These are phyloP conservation scores for Microthlaspi erraticum DNA, from an alignment of 345 rosid genomes.

Conservation along the genomic window DNA sequence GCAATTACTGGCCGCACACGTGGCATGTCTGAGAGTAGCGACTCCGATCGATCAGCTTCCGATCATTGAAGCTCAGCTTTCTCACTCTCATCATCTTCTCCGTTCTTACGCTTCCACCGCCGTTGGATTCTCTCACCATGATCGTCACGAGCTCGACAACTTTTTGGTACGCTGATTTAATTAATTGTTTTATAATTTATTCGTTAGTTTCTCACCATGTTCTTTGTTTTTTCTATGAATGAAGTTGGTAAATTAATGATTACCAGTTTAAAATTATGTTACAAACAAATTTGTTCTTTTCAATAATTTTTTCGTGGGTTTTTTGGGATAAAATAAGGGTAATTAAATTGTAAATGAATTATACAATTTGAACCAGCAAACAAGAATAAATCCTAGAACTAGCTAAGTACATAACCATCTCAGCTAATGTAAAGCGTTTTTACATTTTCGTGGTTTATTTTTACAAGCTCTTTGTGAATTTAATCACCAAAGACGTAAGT, in stretches of 20 bases:
- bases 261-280: background rate
- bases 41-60: conserved; percentile 98
- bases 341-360: too few species aligned
- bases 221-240: background rate
- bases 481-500: background rate
- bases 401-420: too few species aligned
- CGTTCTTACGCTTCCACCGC: conserved; percentile 78
- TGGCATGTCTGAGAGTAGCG: conserved; percentile 88
- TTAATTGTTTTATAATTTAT: background rate
- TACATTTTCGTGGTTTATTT: background rate
- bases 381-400: too few species aligned
- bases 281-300: background rate
- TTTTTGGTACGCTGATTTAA: conserved; percentile 64
- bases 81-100: conserved; percentile 80
- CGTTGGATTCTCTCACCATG: conserved; percentile 58
- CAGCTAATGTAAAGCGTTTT: too few species aligned
- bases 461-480: background rate
- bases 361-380: too few species aligned
- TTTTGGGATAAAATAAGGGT: too few species aligned
- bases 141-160: conserved; percentile 90
- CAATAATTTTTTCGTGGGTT: background rate
- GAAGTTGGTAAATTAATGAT: background rate
- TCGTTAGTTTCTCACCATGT: background rate
- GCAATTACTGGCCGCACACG: conserved; percentile 84
- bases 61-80: conserved; percentile 86